Conservation (phyloP, 306 rosid genomes). For the Vigna nakashimae region DNA sequence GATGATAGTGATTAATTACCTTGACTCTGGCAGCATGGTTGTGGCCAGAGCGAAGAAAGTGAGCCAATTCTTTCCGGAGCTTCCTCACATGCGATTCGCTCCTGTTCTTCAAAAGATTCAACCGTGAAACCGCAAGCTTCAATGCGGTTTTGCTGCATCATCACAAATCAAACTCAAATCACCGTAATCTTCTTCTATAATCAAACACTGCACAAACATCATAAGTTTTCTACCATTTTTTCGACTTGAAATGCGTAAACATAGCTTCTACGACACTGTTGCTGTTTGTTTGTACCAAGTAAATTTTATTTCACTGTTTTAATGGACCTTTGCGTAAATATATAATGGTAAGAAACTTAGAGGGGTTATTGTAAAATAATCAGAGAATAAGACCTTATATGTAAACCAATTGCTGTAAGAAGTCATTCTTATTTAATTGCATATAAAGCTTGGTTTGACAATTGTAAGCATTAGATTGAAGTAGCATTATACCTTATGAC, state of each 20-base stretch:
- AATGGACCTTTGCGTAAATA: not conserved
- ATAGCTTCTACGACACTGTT: slow-evolving; percentile 7
- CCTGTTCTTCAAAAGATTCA: slow-evolving; percentile 73
- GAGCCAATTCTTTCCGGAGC: slow-evolving; percentile 66
- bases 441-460: too few relatives aligned
- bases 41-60: slow-evolving; percentile 67
- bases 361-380: too few relatives aligned
- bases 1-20: too few relatives aligned
- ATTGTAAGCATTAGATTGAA: not conserved
- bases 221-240: slow-evolving; percentile 41
- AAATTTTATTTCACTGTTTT: too few relatives aligned
- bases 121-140: slow-evolving; percentile 69
- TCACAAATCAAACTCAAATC: slow-evolving; percentile 19
- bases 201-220: slow-evolving; percentile 22
- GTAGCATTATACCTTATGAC: not conserved
- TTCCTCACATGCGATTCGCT: slow-evolving; percentile 63
- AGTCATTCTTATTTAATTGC: too few relatives aligned
- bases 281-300: not conserved
- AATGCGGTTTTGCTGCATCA: slow-evolving; percentile 69
- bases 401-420: too few relatives aligned
- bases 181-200: slow-evolving; percentile 6
- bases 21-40: slow-evolving; percentile 63
- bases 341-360: not conserved
- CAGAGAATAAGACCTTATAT: too few relatives aligned
- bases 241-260: slow-evolving; percentile 42